Evolutionary conservation across 768 basidiomycete species (phyloP), one percentile per base, ranked within the genome.

Genomic region (Gloeophyllum trabeum): DNA sequence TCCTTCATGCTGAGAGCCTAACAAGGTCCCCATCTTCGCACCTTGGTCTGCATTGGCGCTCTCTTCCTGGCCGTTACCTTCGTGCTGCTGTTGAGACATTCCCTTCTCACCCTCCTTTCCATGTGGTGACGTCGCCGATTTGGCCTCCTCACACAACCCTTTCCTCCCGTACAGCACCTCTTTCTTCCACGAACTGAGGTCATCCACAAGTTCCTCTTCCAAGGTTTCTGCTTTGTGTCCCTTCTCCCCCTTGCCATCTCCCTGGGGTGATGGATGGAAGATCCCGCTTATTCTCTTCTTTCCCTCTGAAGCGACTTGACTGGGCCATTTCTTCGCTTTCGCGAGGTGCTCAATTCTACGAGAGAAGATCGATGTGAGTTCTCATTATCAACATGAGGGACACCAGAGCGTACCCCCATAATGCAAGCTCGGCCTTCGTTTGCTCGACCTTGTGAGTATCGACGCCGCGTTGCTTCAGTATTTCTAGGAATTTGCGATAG

Each of bases 31-130:
- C n/a, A n/a, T n/a, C n/a, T n/a, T n/a, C n/a, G n/a, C n/a, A n/a
- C n/a, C n/a, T n/a, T n/a, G n/a, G n/a, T n/a, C n/a, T n/a, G 78
- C 50, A 57, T 67, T 46, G 89, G 88, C 78, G 26, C n/a, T 24
- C 36, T 16, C 19, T 22, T 34, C 24, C n/a, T 14, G 25, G 16
- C n/a, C 43, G 43, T 46, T 42, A 13, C 41, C 42, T 18, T 46
- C n/a, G n/a, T n/a, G n/a, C n/a, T n/a, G n/a, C n/a, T n/a, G n/a
- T n/a, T n/a, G n/a, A n/a, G n/a, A n/a, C n/a, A n/a, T 43, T 5
- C 3, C 4, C 23, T 39, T 28, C 26, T 40, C 37, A 32, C 28
- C 16, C 28, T 10, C 16, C 16, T 35, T 38, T n/a, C n/a, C n/a
- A n/a, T n/a, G n/a, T n/a, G n/a, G n/a, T n/a, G n/a, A n/a, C n/a